Evolutionary conservation across 345 rosid species (phyloP), one percentile per base, ranked within the genome.

Genomic region (Orychophragmus violaceus): DNA sequence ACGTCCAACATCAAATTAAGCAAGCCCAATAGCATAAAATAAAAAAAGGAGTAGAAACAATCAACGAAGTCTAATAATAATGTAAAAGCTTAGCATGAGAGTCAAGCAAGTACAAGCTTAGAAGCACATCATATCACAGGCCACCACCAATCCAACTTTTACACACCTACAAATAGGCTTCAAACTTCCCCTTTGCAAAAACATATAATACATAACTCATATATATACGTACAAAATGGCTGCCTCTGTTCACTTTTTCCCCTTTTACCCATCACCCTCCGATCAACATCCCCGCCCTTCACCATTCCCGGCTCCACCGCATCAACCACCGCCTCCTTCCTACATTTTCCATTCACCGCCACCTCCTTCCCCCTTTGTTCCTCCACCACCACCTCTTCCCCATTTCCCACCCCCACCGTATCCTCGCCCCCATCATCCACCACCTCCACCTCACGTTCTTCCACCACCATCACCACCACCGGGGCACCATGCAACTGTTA

Each of bases 391-490:
- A 53, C 81, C 78, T 64, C 35, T n/a, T 64, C 71, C 74, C 19
- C 56, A 64, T 30, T 33, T 39, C 9, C 56, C 74, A 24, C 79
- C 82, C 1, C 71, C 78, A 28, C 77, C 85, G 4, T 70, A 77
- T 36, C 78, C 78, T 49, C 83, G 46, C 76, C 84, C 80, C 14
- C 50, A 62, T 42, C 37, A 58, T 22, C 65, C 79, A 48, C 81
- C 82, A 3, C 55, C 81, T 39, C 82, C 86, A n/a, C 78, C 90
- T 55, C 83, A 77, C 72, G 30, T 68, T 30, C 42, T 70, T 76
- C 83, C 85, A 18, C 81, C 76, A 35, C 67, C 85, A 1, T 76
- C 84, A 29, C 60, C 85, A 2, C 75, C 86, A 33, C 85, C 85
- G 33, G 82, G 83, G 12, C 82, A 81, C 63, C 82, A 82, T 71